Percentiles rank a stretch among this genome's conserved stretches.
phyloP scores from a whole-genome alignment of 495 filamentous ascomycete species.

The Tuber aestivum region DNA sequence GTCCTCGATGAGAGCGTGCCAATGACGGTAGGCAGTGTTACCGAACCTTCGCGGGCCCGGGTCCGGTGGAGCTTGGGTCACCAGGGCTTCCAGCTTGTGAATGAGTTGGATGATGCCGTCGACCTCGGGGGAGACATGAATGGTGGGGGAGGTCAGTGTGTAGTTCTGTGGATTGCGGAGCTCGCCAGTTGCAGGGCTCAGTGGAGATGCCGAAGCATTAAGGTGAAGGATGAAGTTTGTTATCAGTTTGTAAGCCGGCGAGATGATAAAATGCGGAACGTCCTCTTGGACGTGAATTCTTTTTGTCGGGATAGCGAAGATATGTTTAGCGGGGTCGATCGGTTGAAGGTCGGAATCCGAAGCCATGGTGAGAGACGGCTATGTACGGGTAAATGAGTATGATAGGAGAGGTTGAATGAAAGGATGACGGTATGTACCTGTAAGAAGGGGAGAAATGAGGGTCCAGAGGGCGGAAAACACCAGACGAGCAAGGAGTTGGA shows the following conservation, averaged over 20 bases:
- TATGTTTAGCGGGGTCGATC: conserved; percentile 40
- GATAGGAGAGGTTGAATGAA: not conserved
- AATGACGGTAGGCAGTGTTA: conserved; percentile 79
- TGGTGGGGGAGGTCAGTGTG: conserved; percentile 29
- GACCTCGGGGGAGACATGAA: conserved; percentile 29
- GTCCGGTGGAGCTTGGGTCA: conserved; percentile 76
- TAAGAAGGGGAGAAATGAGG: not conserved
- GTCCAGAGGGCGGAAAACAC: not conserved
- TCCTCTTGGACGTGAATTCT: conserved; percentile 74
- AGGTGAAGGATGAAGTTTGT: conserved; percentile 82
- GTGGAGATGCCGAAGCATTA: conserved; percentile 78
- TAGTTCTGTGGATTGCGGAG: conserved; percentile 48
- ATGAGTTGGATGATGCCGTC: conserved; percentile 53
- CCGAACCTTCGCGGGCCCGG: conserved; percentile 82
- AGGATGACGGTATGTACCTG: conserved; percentile 1
- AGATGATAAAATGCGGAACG: conserved; percentile 67
- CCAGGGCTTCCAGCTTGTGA: conserved; percentile 58
- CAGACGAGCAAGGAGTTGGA: not conserved
- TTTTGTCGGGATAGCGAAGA: conserved; percentile 59
- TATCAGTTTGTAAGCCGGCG: conserved; percentile 77
- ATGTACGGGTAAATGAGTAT: conserved; percentile 6
- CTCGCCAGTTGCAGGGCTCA: conserved; percentile 44
- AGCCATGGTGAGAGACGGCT: conserved; percentile 9
- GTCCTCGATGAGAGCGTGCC: conserved; percentile 63
- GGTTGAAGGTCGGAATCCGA: conserved; percentile 10